Evolutionary conservation across 1,284 basidiomycete species (phyloP).

Genomic region (Chiua sp.): DNA sequence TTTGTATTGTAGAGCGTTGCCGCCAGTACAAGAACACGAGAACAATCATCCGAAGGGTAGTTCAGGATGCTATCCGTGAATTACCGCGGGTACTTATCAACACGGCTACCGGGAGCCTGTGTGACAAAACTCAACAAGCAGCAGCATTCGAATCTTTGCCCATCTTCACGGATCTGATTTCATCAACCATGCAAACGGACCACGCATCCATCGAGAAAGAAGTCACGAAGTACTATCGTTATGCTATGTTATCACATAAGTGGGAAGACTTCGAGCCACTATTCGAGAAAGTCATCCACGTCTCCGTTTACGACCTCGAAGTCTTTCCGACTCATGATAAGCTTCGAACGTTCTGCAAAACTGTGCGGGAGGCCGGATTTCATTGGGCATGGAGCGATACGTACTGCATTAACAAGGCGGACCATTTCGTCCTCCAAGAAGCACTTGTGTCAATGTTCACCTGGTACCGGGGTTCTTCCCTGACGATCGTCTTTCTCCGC

Average conservation of each 20-base stretch:
- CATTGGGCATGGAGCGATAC: not conserved
- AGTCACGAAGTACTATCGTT: slow-evolving; percentile 1
- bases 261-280: slow-evolving; percentile 11
- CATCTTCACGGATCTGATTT: not conserved
- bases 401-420: not conserved
- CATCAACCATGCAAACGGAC: not conserved
- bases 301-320: not conserved
- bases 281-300: not conserved
- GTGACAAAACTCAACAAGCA: not conserved
- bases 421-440: not conserved
- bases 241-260: slow-evolving; percentile 7
- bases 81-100: slow-evolving; percentile 12
- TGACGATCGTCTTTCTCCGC: not conserved
- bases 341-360: slow-evolving; percentile 11
- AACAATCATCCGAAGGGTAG: not conserved
- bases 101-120: slow-evolving; percentile 7
- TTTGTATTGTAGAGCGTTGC: not conserved
- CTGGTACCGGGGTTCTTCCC: not conserved
- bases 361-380: not conserved
- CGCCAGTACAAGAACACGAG: not conserved
- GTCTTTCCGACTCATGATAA: slow-evolving; percentile 1
- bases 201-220: not conserved
- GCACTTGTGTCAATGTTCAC: not conserved
- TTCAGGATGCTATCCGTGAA: slow-evolving; percentile 1
- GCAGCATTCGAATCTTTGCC: not conserved